A percentile compares a stretch with the other conserved stretches of the same genome.
Evolutionary conservation across 1,284 basidiomycete species (phyloP).

Genomic region (Ustilago nuda): DNA sequence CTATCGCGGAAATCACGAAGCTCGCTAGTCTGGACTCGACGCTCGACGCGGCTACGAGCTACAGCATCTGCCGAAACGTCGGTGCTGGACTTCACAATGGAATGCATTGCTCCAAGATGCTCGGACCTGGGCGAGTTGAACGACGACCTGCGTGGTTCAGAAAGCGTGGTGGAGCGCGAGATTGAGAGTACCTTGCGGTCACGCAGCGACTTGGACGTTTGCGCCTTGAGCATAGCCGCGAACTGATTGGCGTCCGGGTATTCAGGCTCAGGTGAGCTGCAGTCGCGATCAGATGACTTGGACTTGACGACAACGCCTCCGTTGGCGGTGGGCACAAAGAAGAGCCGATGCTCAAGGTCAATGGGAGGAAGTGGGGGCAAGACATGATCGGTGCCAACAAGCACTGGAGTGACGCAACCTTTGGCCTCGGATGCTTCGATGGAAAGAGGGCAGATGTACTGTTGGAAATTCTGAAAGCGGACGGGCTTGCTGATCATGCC

Average conservation of each 20-base stretch:
- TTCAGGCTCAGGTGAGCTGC: slow-evolving; percentile 19
- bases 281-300: slow-evolving; percentile 11
- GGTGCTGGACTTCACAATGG: not conserved
- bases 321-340: slow-evolving; percentile 39
- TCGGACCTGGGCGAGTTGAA: slow-evolving; percentile 47
- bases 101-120: slow-evolving; percentile 21
- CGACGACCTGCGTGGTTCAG: slow-evolving; percentile 45
- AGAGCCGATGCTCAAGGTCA: slow-evolving; percentile 35
- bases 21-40: not conserved
- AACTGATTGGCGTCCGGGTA: slow-evolving; percentile 40
- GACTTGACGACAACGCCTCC: slow-evolving; percentile 19
- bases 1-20: not conserved
- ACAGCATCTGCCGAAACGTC: not conserved
- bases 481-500: slow-evolving; percentile 63
- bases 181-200: slow-evolving; percentile 43
- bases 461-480: slow-evolving; percentile 43
- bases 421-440: slow-evolving; percentile 33
- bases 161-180: slow-evolving; percentile 38
- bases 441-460: slow-evolving; percentile 52
- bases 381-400: slow-evolving; percentile 23
- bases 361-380: slow-evolving; percentile 52
- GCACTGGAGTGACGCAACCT: slow-evolving; percentile 27
- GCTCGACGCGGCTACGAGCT: not conserved
- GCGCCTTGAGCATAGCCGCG: slow-evolving; percentile 51
- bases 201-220: slow-evolving; percentile 52